Evolutionary conservation across 768 basidiomycete genomes (phyloP).

Genomic region (Dioszegia hungarica): DNA sequence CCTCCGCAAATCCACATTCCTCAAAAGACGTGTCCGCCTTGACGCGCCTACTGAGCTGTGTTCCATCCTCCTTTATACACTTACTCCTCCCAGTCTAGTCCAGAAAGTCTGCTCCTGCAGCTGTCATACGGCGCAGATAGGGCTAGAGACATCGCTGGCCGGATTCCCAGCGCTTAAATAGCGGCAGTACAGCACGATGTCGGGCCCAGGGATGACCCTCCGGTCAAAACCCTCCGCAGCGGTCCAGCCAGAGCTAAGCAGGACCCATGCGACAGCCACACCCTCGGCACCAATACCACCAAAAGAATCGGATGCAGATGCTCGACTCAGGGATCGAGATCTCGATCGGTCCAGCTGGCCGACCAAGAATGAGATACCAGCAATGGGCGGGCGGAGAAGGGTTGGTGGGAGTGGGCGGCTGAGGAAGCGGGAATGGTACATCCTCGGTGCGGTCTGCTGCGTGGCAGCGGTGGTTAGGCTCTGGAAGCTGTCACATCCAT

Average conservation of each 20-base stretch:
- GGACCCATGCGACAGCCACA: background rate
- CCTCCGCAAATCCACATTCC: too few relatives aligned
- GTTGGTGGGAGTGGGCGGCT: constrained; percentile 13
- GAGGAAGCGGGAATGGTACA: constrained; percentile 30
- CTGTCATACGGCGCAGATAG: too few relatives aligned
- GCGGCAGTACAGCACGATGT: background rate
- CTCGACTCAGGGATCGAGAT: constrained; percentile 17
- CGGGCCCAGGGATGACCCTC: background rate
- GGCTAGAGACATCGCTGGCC: background rate
- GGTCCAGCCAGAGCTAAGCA: background rate
- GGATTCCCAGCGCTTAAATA: background rate
- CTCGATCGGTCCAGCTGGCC: background rate
- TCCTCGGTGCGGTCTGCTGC: constrained; percentile 43
- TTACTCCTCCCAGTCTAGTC: too few relatives aligned
- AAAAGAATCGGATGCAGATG: constrained; percentile 33
- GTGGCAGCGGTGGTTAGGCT: constrained; percentile 76
- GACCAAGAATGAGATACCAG: background rate
- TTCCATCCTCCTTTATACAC: too few relatives aligned
- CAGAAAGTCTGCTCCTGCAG: too few relatives aligned
- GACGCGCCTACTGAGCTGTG: too few relatives aligned
- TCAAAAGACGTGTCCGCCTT: too few relatives aligned
- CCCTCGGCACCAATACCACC: background rate
- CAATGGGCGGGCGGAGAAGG: constrained; percentile 22
- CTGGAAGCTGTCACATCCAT: constrained; percentile 76
- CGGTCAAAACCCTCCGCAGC: background rate